Evolutionary conservation across 2,329 filamentous ascomycete species (phyloP).

Genomic region (Ascochyta clinopodiicola): DNA sequence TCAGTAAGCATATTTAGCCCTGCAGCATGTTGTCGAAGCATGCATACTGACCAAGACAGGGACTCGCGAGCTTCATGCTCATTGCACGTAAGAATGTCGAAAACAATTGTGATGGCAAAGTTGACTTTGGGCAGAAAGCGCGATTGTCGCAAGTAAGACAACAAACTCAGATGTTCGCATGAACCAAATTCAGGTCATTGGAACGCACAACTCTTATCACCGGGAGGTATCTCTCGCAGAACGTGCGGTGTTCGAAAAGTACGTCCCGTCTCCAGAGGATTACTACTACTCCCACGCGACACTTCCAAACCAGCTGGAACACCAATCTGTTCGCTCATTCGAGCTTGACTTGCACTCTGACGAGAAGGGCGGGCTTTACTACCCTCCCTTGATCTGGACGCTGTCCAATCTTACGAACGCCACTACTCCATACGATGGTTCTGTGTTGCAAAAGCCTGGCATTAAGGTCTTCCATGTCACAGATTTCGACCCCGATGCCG

Average conservation of each 20-base stretch:
- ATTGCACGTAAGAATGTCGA: constrained; percentile 24
- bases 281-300: constrained; percentile 58
- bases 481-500: constrained; percentile 55
- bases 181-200: constrained; percentile 61
- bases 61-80: constrained; percentile 25
- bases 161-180: constrained; percentile 49
- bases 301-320: constrained; percentile 53
- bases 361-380: constrained; percentile 57
- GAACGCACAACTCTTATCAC: constrained; percentile 62
- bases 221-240: constrained; percentile 54
- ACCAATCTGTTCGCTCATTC: constrained; percentile 56
- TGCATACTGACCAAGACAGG: constrained; percentile 15
- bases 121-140: constrained; percentile 23
- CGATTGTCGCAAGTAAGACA: constrained; percentile 13
- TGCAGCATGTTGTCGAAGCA: background rate
- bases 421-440: constrained; percentile 49
- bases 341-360: constrained; percentile 60
- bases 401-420: constrained; percentile 50
- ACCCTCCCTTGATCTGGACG: constrained; percentile 53
- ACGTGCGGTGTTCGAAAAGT: constrained; percentile 49
- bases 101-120: background rate
- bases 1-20: constrained; percentile 14
- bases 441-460: constrained; percentile 51
- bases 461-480: constrained; percentile 61
- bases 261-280: constrained; percentile 49